Conservation (phyloP, 148 eudicot genomes). For the Rhododendron vialii region DNA sequence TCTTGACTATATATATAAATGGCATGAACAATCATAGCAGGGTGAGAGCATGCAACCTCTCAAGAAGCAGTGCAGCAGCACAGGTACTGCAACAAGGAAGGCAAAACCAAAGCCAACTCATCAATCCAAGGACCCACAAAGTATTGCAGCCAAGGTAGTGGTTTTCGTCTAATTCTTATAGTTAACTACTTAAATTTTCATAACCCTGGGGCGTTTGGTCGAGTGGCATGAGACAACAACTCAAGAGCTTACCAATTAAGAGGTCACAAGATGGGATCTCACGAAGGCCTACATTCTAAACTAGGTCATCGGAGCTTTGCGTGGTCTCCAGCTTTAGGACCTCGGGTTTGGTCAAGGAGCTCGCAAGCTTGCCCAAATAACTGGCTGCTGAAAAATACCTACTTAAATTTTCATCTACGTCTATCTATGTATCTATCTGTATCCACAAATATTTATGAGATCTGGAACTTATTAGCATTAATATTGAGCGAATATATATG, state of each 20-base stretch:
- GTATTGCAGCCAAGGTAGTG: conserved; percentile 97
- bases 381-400: not conserved
- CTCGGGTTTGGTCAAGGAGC: not conserved
- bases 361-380: not conserved
- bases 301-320: too few species aligned
- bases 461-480: conserved; percentile 7
- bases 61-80: conserved; percentile 72
- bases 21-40: conserved; percentile 21
- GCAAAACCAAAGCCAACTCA: conserved; percentile 43
- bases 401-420: not conserved
- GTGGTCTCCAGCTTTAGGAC: too few species aligned
- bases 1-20: not conserved
- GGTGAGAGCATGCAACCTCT: conserved; percentile 56
- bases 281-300: too few species aligned
- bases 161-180: not conserved
- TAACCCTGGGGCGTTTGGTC: not conserved
- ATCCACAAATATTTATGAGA: not conserved
- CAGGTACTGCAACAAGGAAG: conserved; percentile 36
- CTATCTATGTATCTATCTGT: too few species aligned
- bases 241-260: too few species aligned
- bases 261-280: too few species aligned
- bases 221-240: not conserved
- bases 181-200: not conserved
- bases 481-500: conserved; percentile 7
- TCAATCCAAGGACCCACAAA: conserved; percentile 82